Evolutionary conservation across 345 rosid genomes (phyloP).

Genomic region (Corymbia maculata): DNA sequence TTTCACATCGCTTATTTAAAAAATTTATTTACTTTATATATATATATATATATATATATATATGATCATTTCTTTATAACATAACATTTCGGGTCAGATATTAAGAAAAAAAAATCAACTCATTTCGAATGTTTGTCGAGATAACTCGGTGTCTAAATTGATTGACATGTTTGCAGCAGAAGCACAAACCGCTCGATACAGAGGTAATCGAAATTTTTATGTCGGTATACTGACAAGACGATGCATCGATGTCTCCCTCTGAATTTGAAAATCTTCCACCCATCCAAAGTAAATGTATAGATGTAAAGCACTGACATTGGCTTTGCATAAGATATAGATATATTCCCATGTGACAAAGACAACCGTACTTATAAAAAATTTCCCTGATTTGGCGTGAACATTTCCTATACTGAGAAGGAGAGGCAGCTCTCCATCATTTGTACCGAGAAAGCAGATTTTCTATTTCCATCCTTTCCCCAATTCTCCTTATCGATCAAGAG

Average conservation of each 20-base stretch:
- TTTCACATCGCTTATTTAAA: accelerated
- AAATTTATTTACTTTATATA: background rate
- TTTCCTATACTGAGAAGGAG: background rate
- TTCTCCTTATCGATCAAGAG: background rate
- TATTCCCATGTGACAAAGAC: background rate
- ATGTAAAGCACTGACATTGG: background rate
- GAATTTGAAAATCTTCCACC: background rate
- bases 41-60: background rate
- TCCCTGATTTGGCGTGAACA: background rate
- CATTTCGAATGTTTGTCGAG: background rate
- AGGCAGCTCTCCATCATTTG: background rate
- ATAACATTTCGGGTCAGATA: background rate
- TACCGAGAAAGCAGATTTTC: background rate
- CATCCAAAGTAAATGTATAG: background rate
- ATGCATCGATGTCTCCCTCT: background rate
- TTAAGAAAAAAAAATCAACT: background rate
- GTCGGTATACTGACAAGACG: background rate
- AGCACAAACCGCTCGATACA: background rate
- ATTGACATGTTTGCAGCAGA: background rate
- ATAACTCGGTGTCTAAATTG: background rate
- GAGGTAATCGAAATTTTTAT: background rate
- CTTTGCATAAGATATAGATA: background rate
- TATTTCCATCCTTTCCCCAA: background rate
- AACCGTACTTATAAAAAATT: background rate
- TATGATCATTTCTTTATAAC: background rate